Base-by-base conservation (phyloP, 2,329 filamentous ascomycete species). In the Calonectria crousiana region DNA sequence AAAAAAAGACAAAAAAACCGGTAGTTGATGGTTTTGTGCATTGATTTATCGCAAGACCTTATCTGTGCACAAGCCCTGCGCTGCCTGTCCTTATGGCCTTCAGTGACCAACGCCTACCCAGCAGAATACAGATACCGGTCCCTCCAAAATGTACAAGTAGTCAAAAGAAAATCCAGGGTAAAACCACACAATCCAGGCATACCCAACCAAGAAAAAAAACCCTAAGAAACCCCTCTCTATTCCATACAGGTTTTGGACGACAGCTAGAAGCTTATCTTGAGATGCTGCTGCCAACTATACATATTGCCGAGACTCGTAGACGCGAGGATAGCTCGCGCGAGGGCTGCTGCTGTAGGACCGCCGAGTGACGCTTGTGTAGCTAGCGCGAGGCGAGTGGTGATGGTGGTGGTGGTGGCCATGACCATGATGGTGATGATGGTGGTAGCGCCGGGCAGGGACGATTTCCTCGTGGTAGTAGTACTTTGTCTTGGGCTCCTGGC, bases 401-500 rank as follows among this genome's bases (percentile, higher is more conserved):
- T 83, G 81, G 53, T 84, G 83, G 58, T 84, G 79, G 60, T 84
- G 82, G 71, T 84, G 82, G 20, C 83, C 80, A 41, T 84, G 81
- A 75, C 84, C 82, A 49, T 83, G 80, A 69, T 82, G 81, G 75
- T 84, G 81, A 75, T 84, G 82, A 53, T 83, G 80, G 67, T 82
- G 81, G 75, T 79, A 80, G 64, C 85, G 84, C 51, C 87, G 84
- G 72, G 86, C 84, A 53, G 89, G 89, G 60, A 89, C 85, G 76
- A 88, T 85, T 77, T 90, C 89, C 83, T 90, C 88, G 80, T 87
- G 87, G 81, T 90, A 90, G 84, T 91, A 91, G 84, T 91, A 89
- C 60, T 86, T 86, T 51, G 85, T 86, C 36, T 81, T 82, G 69
- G 87, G 85, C 73, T 86, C 84, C 69, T 83, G 76, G 60, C 84